A percentile compares a stretch with the other conserved stretches of the same genome.
Evolutionary conservation across 2,329 filamentous ascomycete genomes (phyloP).

Genomic region (Phyllosticta ampelicida): DNA sequence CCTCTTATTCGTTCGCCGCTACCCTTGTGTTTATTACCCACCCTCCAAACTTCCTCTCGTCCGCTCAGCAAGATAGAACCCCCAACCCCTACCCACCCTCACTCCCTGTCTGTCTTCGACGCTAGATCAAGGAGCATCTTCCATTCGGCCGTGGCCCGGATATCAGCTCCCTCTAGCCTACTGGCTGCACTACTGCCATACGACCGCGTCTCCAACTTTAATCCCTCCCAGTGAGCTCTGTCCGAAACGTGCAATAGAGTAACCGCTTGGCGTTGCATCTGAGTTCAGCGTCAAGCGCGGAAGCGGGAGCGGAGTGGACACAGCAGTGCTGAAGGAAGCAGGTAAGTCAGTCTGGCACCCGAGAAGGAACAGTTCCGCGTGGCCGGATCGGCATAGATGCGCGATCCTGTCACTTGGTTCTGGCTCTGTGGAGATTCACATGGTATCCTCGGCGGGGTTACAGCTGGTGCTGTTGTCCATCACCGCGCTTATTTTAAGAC

Average conservation of each 20-base stretch:
- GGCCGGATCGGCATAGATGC: not conserved
- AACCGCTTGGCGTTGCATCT: not conserved
- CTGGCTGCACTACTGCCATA: not conserved
- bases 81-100: not conserved
- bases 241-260: not conserved
- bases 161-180: not conserved
- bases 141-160: not conserved
- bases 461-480: constrained; percentile 8
- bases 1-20: not conserved
- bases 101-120: not conserved
- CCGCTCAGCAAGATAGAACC: not conserved
- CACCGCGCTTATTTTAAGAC: not conserved
- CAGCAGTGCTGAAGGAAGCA: not conserved
- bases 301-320: not conserved
- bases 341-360: not conserved
- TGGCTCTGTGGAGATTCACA: constrained; percentile 24
- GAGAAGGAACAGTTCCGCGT: not conserved
- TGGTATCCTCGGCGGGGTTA: constrained; percentile 14
- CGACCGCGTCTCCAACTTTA: not conserved
- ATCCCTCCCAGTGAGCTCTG: not conserved
- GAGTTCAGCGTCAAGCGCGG: not conserved
- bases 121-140: not conserved
- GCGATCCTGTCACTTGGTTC: not conserved
- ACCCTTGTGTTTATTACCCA: not conserved
- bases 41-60: constrained; percentile 11